Base-by-base conservation (phyloP, 306 rosid genomes). In the Acacia confusa region DNA sequence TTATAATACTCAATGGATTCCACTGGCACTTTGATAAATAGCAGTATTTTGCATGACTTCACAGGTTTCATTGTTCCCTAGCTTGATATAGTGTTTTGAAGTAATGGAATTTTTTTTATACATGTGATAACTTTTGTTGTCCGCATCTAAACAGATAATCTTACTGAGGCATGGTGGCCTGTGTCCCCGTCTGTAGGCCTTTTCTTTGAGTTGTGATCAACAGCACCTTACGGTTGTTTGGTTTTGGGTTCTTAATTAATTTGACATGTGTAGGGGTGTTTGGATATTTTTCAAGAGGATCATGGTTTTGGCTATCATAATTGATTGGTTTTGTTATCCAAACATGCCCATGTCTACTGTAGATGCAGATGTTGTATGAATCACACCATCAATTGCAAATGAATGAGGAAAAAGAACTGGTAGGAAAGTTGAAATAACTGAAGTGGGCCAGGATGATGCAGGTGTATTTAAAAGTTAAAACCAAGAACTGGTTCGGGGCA, bases 21-120 rank as follows among this genome's bases (percentile, higher is more conserved):
- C 55, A 75, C 66, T 38, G 28, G 28, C 73, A 45, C 80, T 43
- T 38, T 72, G 48, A 73, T 40, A 28, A 70, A 50, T 80, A 41
- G 58, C 78, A 65, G 79, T 69, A 44, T 52, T 73, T 80, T 55
- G 64, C 70, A 36, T 80, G 66, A n/a, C 60, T 75, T 82, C 68
- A 8, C 22, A 24, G 15, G 32, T 81, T 61, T 67, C 38, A n/a
- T 30, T 83, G 75, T 79, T 70, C 81, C 83, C 40, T 67, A 77
- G 60, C 70, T 73, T 80, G 38, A 66, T 67, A 67, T 30, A 53
- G 60, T 74, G 50, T 45, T 82, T 79, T 32, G 48, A 72, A 79
- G 76, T 27, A 2, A 32, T 66, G 25, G 38, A 24, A 6, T 74
- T 75, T 75, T 24, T 3, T 45, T 43, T 43, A 48, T 64, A 4